These are phyloP conservation scores for Zasmidium angulare DNA, from an alignment of 2,329 filamentous ascomycete genomes.

Conservation along the genomic window DNA sequence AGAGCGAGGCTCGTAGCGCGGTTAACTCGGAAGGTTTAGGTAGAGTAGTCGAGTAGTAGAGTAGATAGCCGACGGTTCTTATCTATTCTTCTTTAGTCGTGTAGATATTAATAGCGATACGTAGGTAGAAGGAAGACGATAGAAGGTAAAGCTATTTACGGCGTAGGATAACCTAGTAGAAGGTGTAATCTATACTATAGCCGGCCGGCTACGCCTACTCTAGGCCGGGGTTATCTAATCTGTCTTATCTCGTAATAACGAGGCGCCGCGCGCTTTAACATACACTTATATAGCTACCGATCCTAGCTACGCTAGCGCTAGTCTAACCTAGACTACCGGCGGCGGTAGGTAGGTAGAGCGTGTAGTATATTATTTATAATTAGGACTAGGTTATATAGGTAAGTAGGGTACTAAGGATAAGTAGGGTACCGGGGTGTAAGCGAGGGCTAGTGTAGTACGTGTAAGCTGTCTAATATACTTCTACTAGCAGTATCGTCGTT, in stretches of 20 bases:
- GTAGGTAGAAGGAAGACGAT: not conserved
- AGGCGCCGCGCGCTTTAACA: not conserved
- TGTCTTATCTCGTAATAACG: not conserved
- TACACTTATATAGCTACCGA: not conserved
- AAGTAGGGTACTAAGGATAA: not conserved
- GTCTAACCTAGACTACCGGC: constrained; percentile 3
- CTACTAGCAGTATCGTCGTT: not conserved
- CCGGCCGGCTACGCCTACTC: not conserved
- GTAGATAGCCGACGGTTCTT: not conserved
- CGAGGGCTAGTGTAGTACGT: not conserved
- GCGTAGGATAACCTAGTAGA: not conserved
- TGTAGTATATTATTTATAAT: constrained; percentile 8
- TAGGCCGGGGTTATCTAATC: constrained; percentile 1
- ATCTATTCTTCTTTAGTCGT: not conserved
- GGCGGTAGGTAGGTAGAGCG: not conserved
- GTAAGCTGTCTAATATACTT: constrained; percentile 4
- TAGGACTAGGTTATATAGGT: not conserved
- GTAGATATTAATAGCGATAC: not conserved
- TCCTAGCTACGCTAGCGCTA: not conserved
- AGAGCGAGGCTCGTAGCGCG: not conserved
- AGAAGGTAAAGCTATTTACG: too few relatives aligned
- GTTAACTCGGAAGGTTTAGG: not conserved
- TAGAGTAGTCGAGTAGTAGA: not conserved
- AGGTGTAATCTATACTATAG: not conserved
- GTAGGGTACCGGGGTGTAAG: not conserved